phyloP scores from a whole-genome alignment of 257 asterid genomes.

The Rauvolfia tetraphylla region DNA sequence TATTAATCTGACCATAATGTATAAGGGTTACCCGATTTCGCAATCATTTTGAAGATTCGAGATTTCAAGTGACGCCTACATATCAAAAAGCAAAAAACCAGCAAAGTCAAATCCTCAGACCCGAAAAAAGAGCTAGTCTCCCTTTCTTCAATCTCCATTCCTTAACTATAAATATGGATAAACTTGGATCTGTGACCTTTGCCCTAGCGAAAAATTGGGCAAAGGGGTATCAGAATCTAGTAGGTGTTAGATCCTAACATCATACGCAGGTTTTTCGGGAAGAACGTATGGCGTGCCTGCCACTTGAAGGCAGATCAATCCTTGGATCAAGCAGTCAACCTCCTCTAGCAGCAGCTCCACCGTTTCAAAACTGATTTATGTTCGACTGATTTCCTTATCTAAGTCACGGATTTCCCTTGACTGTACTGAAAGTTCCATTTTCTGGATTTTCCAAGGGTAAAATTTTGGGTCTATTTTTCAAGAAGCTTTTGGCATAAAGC shows the following conservation, averaged over 20 bases:
- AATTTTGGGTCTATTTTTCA: conserved; percentile 42
- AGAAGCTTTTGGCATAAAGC: conserved; percentile 68
- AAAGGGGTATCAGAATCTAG: conserved; percentile 16
- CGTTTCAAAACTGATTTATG: background rate
- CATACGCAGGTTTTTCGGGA: conserved; percentile 23
- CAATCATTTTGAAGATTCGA: background rate
- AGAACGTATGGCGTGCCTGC: conserved; percentile 3
- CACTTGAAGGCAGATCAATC: conserved; percentile 16
- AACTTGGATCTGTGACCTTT: background rate
- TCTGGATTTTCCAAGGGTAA: conserved; percentile 37
- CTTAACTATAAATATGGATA: background rate
- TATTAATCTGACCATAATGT: too few species aligned
- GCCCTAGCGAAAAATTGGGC: conserved; percentile 20
- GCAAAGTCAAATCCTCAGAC: background rate
- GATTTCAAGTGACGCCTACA: background rate
- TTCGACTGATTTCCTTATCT: background rate
- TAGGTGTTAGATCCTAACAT: conserved; percentile 18
- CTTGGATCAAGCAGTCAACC: conserved; percentile 28
- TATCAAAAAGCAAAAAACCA: background rate
- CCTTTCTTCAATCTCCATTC: background rate
- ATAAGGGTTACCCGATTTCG: too few species aligned
- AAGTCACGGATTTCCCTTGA: conserved; percentile 36
- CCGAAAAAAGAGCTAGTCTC: too few species aligned
- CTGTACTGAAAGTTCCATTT: conserved; percentile 42
- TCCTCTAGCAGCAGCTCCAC: conserved; percentile 1